Conservation (phyloP, 352 stramenopile species). For the Globisporangium ultimum region DNA sequence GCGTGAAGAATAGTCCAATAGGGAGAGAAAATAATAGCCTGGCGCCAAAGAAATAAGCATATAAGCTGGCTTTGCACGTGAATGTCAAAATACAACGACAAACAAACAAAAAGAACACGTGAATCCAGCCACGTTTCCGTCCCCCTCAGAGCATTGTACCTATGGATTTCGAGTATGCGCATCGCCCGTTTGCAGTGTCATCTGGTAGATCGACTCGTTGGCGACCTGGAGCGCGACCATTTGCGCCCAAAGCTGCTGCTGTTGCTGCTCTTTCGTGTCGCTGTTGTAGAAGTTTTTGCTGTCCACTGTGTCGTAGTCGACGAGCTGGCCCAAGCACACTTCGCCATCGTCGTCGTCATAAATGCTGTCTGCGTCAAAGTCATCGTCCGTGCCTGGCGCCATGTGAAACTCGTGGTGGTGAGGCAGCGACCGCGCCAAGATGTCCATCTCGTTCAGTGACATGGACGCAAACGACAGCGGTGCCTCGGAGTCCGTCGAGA, state of each 20-base stretch:
- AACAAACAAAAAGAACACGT: too few relatives aligned
- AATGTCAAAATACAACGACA: too few relatives aligned
- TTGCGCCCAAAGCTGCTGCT: slow-evolving; percentile 8
- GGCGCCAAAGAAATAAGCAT: too few relatives aligned
- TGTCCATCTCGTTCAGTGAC: too few relatives aligned
- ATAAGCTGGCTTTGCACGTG: too few relatives aligned
- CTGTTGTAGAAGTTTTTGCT: neutral
- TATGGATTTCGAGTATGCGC: neutral
- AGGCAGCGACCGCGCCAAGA: too few relatives aligned
- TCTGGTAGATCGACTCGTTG: slow-evolving; percentile 8
- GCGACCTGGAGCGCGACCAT: slow-evolving; percentile 8
- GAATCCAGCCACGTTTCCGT: too few relatives aligned
- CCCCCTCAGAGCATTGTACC: neutral
- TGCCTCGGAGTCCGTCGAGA: too few relatives aligned
- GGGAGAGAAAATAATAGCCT: too few relatives aligned
- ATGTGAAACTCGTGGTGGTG: neutral
- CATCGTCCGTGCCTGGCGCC: neutral
- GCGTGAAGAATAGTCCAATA: too few relatives aligned
- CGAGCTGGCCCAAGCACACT: neutral
- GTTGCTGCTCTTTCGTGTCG: neutral
- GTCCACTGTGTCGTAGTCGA: neutral
- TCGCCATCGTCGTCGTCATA: neutral
- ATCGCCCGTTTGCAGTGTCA: slow-evolving; percentile 9
- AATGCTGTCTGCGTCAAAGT: too few relatives aligned
- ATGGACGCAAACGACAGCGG: too few relatives aligned